Evolutionary conservation across 2,329 filamentous ascomycete species (phyloP).

Genomic region (Alternaria conjuncta): DNA sequence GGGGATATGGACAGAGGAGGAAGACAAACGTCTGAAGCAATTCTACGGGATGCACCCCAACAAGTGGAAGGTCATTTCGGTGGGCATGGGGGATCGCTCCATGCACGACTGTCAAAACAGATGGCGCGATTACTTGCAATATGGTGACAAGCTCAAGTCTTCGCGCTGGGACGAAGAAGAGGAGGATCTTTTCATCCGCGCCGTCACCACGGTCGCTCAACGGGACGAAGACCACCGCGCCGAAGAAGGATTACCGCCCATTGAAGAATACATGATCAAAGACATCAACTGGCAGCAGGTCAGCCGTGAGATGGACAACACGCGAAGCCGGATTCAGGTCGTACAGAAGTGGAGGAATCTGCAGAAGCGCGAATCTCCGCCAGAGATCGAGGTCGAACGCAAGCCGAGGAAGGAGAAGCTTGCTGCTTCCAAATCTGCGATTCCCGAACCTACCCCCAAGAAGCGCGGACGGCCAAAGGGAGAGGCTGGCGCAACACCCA

Average conservation of each 20-base stretch:
- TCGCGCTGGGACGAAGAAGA: constrained; percentile 68
- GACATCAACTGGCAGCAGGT: constrained; percentile 71
- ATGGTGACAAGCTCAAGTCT: constrained; percentile 59
- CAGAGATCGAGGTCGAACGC: constrained; percentile 18
- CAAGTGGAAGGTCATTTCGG: constrained; percentile 68
- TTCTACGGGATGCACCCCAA: constrained; percentile 58
- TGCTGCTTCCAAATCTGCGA: not conserved
- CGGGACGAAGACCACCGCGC: constrained; percentile 51
- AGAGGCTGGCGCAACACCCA: not conserved
- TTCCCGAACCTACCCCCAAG: not conserved
- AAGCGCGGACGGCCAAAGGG: not conserved
- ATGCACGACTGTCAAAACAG: constrained; percentile 72
- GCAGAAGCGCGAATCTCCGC: constrained; percentile 13
- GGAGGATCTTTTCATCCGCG: constrained; percentile 59
- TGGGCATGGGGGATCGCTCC: constrained; percentile 66
- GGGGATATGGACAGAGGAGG: constrained; percentile 66
- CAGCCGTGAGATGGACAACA: constrained; percentile 66
- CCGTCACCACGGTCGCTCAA: constrained; percentile 61
- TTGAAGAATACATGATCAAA: constrained; percentile 55
- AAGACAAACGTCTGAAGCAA: constrained; percentile 62
- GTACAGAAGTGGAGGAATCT: constrained; percentile 67
- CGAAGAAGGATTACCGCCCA: constrained; percentile 21
- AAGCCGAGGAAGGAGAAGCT: constrained; percentile 5
- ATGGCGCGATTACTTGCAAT: constrained; percentile 71
- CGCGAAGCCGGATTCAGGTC: constrained; percentile 71